Evolutionary conservation across 345 rosid species (phyloP), one percentile per base, ranked within the genome.

Genomic region (Moringa oleifera): DNA sequence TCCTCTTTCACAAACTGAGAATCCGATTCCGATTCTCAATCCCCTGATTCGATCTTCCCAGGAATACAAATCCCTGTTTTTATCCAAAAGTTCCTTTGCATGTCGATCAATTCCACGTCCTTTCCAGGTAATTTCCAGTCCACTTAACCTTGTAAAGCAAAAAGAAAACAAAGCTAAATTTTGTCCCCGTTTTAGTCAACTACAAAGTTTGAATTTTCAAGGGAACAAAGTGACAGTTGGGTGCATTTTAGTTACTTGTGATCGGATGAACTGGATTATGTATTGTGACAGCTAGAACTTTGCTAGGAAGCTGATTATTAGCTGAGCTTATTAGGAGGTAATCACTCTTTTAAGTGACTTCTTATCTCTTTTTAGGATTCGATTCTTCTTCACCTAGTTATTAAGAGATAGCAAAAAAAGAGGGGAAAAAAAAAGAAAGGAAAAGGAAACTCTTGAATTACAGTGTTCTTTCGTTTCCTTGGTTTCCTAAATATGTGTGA

Each of bases 181-280:
- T 24, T 20, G 18, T 37, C 18, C 51, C 31, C 9, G 18, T 22
- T 24, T 52, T 23, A 36, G 49, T 23, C 21, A 25, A 19, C 23
- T 7, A 22, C 17, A 24, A 64, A 46, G 36, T 21, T 33, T 46
- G 33, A 17, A 41, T 41, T 71, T 25, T 61, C 21, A 21, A 18
- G 19, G 13, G 46, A 16, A 51, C 53, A 41, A 60, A 33, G 53
- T 51, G 45, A 51, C 55, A 55, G 41, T 60, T 62, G 12, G 59
- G 28, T 75, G 69, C 69, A 33, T 73, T 64, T 76, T 47, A 31
- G 25, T 75, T 13, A 37, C n/a, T 23, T 68, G 69, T 57, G 55
- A 66, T 57, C 28, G 78, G 80, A 75, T 75, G 72, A 74, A 24
- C 70, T 41, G 67, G 73, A 71, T 64, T 62, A 55, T 54, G 54